Conservation (phyloP, 306 rosid species). For the Sindora glabra region DNA sequence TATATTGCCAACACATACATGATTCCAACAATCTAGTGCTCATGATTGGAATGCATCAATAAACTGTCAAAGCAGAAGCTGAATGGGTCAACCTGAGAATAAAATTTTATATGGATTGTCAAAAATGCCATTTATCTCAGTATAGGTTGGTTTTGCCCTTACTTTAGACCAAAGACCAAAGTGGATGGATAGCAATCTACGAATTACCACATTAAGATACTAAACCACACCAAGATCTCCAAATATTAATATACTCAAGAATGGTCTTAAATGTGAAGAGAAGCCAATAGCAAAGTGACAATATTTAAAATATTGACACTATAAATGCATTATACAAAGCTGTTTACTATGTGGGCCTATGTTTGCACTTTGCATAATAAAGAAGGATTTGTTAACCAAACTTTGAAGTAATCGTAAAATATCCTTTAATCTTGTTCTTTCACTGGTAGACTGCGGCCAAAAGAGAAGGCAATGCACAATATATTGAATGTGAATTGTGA, state of each 20-base stretch:
- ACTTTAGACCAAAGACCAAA: neutral
- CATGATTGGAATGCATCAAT: neutral
- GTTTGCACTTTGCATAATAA: too few relatives aligned
- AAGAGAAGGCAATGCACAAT: conserved; percentile 6
- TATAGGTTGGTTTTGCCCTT: neutral
- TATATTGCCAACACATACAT: neutral
- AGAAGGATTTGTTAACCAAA: too few relatives aligned
- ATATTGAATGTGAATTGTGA: neutral
- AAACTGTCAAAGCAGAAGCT: neutral
- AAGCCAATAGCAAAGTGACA: too few relatives aligned
- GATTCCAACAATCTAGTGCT: neutral
- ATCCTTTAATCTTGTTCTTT: neutral
- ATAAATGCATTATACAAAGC: too few relatives aligned
- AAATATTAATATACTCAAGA: neutral
- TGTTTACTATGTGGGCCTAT: neutral
- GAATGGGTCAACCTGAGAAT: too few relatives aligned
- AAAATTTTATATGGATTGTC: neutral
- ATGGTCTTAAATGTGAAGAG: neutral
- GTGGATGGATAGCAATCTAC: neutral
- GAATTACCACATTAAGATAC: too few relatives aligned
- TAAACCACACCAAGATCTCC: too few relatives aligned
- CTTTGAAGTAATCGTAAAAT: neutral
- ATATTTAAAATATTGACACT: too few relatives aligned
- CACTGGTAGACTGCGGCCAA: neutral
- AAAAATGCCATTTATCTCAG: neutral